Conservation (phyloP, 345 rosid genomes). For the Diplotaxis tenuifolia region DNA sequence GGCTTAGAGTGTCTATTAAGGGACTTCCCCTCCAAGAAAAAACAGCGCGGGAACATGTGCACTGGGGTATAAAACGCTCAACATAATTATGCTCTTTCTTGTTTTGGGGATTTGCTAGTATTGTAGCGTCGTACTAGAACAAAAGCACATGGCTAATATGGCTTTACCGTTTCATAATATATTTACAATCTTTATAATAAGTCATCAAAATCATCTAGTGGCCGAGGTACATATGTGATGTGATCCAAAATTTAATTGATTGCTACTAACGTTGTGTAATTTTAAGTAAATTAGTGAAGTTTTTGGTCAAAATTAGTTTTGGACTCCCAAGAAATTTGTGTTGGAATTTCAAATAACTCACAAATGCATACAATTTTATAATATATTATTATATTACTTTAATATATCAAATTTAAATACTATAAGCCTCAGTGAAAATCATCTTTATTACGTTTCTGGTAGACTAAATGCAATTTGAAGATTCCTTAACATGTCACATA, state of each 20-base stretch:
- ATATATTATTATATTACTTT: not conserved
- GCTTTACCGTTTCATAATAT: too few species aligned
- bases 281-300: not conserved
- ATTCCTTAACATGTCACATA: not conserved
- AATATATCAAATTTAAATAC: not conserved
- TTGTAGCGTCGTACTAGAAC: not conserved
- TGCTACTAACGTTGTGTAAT: not conserved
- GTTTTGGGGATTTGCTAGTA: not conserved
- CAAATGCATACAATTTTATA: not conserved
- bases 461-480: constrained; percentile 5
- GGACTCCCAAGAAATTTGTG: not conserved
- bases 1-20: not conserved
- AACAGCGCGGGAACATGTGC: constrained; percentile 19
- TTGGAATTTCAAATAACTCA: not conserved
- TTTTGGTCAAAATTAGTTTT: not conserved
- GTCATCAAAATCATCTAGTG: not conserved
- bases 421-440: not conserved
- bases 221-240: not conserved
- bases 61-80: not conserved
- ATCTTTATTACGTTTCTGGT: constrained; percentile 15
- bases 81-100: not conserved
- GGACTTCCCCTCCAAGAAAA: constrained; percentile 15
- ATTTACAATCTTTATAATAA: not conserved
- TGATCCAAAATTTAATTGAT: not conserved
- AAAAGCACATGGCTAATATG: constrained; percentile 2